These are phyloP conservation scores for Babesia ovata DNA, from an alignment of 169 alveolate species.

Conservation along the genomic window DNA sequence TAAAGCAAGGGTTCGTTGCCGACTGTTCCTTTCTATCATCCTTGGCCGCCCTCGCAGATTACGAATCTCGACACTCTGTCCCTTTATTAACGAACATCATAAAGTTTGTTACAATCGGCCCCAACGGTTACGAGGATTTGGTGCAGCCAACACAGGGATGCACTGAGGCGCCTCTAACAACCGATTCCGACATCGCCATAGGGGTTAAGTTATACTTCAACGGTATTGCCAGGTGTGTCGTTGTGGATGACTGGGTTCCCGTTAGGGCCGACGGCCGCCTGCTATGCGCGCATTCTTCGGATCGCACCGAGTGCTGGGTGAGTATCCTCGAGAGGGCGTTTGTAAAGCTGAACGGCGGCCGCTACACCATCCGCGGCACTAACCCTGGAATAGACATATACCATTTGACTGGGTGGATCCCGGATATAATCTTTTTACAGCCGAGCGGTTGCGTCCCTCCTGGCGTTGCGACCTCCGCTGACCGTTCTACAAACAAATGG, in stretches of 20 bases:
- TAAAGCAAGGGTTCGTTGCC: constrained; percentile 90
- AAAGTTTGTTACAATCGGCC: neutral
- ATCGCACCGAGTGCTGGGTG: constrained; percentile 87
- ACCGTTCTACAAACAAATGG: constrained; percentile 10
- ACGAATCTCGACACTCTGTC: constrained; percentile 77
- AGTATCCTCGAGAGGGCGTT: constrained; percentile 91
- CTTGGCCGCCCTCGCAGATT: constrained; percentile 88
- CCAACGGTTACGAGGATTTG: constrained; percentile 55
- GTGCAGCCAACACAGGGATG: neutral
- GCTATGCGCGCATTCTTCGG: constrained; percentile 87
- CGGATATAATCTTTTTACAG: constrained; percentile 73
- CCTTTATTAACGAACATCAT: constrained; percentile 72
- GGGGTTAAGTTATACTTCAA: constrained; percentile 86
- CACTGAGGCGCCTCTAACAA: constrained; percentile 3
- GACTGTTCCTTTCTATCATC: constrained; percentile 91
- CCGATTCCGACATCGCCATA: constrained; percentile 76
- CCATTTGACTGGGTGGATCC: constrained; percentile 92
- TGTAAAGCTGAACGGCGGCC: constrained; percentile 87
- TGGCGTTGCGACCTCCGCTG: neutral
- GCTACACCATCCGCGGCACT: constrained; percentile 89
- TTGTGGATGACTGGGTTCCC: constrained; percentile 91
- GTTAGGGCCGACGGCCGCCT: constrained; percentile 72
- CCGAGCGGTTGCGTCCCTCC: neutral
- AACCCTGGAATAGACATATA: constrained; percentile 92
- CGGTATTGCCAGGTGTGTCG: constrained; percentile 87